These are phyloP conservation scores for Cryptosporidium meleagridis DNA, from an alignment of 169 alveolate species.

Conservation along the genomic window DNA sequence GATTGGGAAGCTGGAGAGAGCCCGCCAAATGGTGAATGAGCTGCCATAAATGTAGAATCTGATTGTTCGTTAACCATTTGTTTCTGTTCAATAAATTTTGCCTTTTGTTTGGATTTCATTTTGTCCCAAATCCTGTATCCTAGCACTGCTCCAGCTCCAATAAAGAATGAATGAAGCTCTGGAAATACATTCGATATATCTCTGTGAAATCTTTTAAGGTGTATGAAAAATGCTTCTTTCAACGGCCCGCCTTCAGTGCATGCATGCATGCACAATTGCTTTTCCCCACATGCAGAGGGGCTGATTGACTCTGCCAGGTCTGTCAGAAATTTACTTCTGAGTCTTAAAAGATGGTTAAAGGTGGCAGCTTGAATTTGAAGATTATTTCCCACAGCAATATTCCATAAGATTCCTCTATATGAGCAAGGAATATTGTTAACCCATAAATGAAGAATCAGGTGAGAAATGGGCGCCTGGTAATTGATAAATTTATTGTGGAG, in stretches of 20 bases:
- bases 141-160: slow-evolving; percentile 63
- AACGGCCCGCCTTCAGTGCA: slow-evolving; percentile 47
- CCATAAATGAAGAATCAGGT: slow-evolving; percentile 52
- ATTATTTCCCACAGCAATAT: slow-evolving; percentile 36
- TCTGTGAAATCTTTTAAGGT: slow-evolving; percentile 61
- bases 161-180: slow-evolving; percentile 29
- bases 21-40: neutral
- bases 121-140: slow-evolving; percentile 58
- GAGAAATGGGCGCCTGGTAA: slow-evolving; percentile 68
- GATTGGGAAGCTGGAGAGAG: neutral
- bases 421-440: slow-evolving; percentile 43
- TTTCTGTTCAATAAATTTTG: neutral
- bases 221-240: slow-evolving; percentile 36
- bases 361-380: slow-evolving; percentile 25
- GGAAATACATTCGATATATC: slow-evolving; percentile 57
- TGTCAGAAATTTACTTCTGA: neutral
- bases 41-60: slow-evolving; percentile 3
- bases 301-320: neutral
- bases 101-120: neutral
- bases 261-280: slow-evolving; percentile 1
- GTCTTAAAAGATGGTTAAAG: slow-evolving; percentile 4
- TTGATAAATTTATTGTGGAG: slow-evolving; percentile 9
- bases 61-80: neutral
- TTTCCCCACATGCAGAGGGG: slow-evolving; percentile 8
- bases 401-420: slow-evolving; percentile 62